These are phyloP conservation scores for Sclerotinia spermophila DNA, from an alignment of 2,329 filamentous ascomycete genomes.

Conservation along the genomic window DNA sequence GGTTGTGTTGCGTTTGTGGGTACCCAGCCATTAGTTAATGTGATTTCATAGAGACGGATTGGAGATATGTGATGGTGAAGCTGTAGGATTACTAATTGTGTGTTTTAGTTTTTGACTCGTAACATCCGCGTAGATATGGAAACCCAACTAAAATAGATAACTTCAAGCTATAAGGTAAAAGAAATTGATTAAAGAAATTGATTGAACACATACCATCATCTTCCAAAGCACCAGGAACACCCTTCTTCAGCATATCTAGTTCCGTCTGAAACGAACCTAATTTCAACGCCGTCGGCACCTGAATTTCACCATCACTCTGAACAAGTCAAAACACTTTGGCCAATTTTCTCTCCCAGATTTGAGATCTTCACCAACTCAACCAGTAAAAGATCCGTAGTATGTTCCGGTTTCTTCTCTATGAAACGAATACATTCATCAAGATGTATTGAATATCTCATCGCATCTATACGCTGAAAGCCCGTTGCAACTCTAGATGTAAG, in stretches of 20 bases:
- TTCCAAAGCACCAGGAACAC: background rate
- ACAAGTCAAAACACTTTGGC: background rate
- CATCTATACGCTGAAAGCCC: conserved; percentile 9
- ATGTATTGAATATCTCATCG: conserved; percentile 11
- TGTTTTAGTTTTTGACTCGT: background rate
- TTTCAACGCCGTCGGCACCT: background rate
- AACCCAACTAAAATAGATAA: too few species aligned
- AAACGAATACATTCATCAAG: conserved; percentile 1
- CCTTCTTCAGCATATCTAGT: background rate
- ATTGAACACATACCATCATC: background rate
- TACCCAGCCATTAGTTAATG: background rate
- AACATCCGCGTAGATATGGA: background rate
- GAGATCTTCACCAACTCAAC: conserved; percentile 9
- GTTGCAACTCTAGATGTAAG: background rate
- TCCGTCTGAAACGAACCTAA: conserved; percentile 1
- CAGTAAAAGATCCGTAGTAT: conserved; percentile 1
- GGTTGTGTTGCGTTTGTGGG: background rate
- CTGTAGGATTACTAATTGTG: conserved; percentile 7
- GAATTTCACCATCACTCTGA: conserved; percentile 1
- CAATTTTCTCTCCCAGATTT: conserved; percentile 5
- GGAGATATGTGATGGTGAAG: conserved; percentile 12
- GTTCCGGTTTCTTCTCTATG: conserved; percentile 1
- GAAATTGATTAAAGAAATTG: background rate
- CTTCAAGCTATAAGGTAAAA: background rate
- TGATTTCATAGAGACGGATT: conserved; percentile 14